phyloP scores from a whole-genome alignment of 2,329 filamentous ascomycete species.

The Rosellinia necatrix region DNA sequence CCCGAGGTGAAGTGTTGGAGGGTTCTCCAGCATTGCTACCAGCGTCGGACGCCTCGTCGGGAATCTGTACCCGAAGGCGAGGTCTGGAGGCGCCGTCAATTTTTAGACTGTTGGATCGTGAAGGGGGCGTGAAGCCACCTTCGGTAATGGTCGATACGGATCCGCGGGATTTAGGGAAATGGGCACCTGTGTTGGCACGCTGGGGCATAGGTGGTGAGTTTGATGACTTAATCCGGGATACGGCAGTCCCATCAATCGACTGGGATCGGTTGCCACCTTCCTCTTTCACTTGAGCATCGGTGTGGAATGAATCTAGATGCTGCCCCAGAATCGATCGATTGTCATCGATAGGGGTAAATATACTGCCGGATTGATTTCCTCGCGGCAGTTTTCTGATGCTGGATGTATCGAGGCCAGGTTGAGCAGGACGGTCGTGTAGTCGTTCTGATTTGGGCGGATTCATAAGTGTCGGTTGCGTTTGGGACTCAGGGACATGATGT shows the following conservation, averaged over 20 bases:
- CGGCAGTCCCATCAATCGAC: slow-evolving; percentile 65
- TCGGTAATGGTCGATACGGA: slow-evolving; percentile 69
- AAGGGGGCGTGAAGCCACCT: slow-evolving; percentile 69
- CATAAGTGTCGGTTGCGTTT: slow-evolving; percentile 49
- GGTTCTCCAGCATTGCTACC: slow-evolving; percentile 77
- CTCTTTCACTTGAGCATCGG: slow-evolving; percentile 53
- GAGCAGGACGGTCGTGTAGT: slow-evolving; percentile 50
- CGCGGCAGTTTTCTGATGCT: slow-evolving; percentile 69
- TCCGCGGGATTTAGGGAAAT: slow-evolving; percentile 52
- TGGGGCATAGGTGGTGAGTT: slow-evolving; percentile 59
- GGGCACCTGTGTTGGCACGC: slow-evolving; percentile 55
- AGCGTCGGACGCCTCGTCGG: slow-evolving; percentile 81
- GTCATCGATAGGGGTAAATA: slow-evolving; percentile 97
- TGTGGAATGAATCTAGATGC: slow-evolving; percentile 72
- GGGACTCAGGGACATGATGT: slow-evolving; percentile 44
- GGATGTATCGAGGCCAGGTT: slow-evolving; percentile 55
- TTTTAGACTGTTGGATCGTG: slow-evolving; percentile 77
- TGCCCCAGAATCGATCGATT: slow-evolving; percentile 85
- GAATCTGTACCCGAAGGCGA: slow-evolving; percentile 90
- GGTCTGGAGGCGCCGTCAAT: slow-evolving; percentile 69
- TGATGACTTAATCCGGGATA: slow-evolving; percentile 55
- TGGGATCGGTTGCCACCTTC: slow-evolving; percentile 58
- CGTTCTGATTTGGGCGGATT: slow-evolving; percentile 54
- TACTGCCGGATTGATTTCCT: slow-evolving; percentile 79
- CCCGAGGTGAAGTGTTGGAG: slow-evolving; percentile 58